A percentile compares a stretch with the other conserved stretches of the same genome.
phyloP scores from a whole-genome alignment of 73 alveolate genomes.

The Breviolum minutum region DNA sequence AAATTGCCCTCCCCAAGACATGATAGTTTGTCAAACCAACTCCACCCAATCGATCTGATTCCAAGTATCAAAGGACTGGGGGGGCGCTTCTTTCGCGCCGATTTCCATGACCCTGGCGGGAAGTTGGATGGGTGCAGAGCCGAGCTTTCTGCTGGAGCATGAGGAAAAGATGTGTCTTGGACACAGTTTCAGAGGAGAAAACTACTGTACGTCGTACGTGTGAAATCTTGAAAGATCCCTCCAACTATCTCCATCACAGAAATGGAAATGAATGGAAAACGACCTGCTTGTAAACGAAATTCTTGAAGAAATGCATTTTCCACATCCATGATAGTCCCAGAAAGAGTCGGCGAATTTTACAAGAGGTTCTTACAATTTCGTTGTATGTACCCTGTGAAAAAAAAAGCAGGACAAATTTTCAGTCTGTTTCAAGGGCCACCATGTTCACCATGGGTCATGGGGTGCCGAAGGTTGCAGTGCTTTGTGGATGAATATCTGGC shows the following conservation, averaged over 20 bases:
- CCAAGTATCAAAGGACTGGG: conserved; percentile 9
- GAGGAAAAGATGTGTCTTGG: conserved; percentile 53
- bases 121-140: conserved; percentile 82
- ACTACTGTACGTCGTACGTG: no score
- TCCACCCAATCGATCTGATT: no score
- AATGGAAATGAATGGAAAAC: neutral
- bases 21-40: no score
- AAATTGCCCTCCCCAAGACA: no score
- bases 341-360: neutral
- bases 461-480: conserved; percentile 19
- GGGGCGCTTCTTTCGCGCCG: conserved; percentile 13
- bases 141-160: conserved; percentile 59
- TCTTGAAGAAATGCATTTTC: no score
- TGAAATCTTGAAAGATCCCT: neutral
- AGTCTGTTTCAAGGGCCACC: neutral
- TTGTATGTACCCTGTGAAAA: no score
- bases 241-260: neutral
- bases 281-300: neutral
- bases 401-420: neutral
- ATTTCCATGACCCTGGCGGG: conserved; percentile 29
- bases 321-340: no score
- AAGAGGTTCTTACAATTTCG: neutral
- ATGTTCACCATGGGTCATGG: no score
- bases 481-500: conserved; percentile 63
- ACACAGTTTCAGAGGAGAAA: no score